Evolutionary conservation across 768 basidiomycete species (phyloP).

Genomic region (Tricholoma sp.): DNA sequence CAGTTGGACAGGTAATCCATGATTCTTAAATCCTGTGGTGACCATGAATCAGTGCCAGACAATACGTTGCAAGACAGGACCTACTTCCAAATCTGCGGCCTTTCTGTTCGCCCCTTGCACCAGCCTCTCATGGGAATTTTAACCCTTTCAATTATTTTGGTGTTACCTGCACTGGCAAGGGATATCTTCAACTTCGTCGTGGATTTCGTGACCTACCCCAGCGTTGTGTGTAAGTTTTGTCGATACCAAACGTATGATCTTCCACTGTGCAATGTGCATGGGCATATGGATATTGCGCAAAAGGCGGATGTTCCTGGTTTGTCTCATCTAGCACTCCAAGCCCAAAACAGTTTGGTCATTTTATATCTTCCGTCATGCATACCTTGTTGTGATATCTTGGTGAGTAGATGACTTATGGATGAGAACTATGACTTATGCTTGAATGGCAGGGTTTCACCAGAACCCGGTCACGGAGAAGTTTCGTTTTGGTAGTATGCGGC

Average conservation of each 20-base stretch:
- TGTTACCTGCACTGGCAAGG: constrained; percentile 28
- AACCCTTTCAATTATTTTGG: constrained; percentile 37
- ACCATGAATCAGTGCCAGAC: constrained; percentile 25
- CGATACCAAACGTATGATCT: constrained; percentile 12
- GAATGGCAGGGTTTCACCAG: constrained; percentile 28
- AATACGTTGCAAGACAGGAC: constrained; percentile 44
- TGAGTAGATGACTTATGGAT: constrained; percentile 3
- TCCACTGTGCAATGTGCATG: constrained; percentile 24
- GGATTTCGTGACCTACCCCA: constrained; percentile 36
- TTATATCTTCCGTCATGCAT: constrained; percentile 24
- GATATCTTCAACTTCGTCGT: constrained; percentile 35
- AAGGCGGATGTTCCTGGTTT: constrained; percentile 17
- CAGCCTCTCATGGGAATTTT: constrained; percentile 36
- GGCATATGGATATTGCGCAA: constrained; percentile 29
- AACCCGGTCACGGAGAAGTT: constrained; percentile 30
- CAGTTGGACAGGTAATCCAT: constrained; percentile 22
- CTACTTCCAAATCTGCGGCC: constrained; percentile 43
- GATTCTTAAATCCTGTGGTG: not conserved
- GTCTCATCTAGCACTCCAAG: constrained; percentile 21
- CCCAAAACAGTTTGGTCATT: constrained; percentile 19
- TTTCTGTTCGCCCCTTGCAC: constrained; percentile 42
- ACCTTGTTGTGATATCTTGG: constrained; percentile 29
- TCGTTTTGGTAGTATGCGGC: constrained; percentile 39
- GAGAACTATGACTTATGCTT: not conserved
- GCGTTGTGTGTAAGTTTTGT: constrained; percentile 21